Percentiles rank a stretch among this genome's conserved stretches.
Evolutionary conservation across 2,329 filamentous ascomycete genomes (phyloP).

Genomic region (Claviceps monticola): DNA sequence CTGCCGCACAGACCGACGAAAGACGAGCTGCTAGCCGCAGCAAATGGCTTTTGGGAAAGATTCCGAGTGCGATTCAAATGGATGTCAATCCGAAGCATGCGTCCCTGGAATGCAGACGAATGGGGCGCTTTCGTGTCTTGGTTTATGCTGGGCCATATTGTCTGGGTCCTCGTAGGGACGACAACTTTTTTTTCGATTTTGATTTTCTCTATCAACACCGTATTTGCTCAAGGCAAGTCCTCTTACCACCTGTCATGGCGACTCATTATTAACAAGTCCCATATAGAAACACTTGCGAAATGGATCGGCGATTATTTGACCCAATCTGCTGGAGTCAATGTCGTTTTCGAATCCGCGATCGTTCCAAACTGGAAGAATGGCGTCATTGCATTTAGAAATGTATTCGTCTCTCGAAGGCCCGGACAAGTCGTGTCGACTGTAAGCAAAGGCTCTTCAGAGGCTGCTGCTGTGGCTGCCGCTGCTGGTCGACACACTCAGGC

Average conservation of each 20-base stretch:
- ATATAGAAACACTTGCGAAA: constrained; percentile 70
- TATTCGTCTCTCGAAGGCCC: constrained; percentile 84
- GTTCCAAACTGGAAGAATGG: constrained; percentile 92
- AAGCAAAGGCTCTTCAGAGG: constrained; percentile 81
- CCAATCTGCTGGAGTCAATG: constrained; percentile 79
- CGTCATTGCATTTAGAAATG: constrained; percentile 91
- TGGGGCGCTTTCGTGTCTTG: constrained; percentile 90
- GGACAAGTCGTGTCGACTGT: constrained; percentile 72
- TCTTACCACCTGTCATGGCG: background rate
- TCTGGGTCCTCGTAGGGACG: constrained; percentile 93
- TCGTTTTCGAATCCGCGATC: constrained; percentile 95
- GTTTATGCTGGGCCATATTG: constrained; percentile 83
- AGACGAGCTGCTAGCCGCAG: constrained; percentile 81
- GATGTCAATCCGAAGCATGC: constrained; percentile 85
- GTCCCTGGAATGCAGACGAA: constrained; percentile 92
- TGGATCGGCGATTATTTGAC: constrained; percentile 95
- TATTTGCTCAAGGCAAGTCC: constrained; percentile 72
- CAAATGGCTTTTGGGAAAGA: constrained; percentile 84
- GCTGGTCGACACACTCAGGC: constrained; percentile 44
- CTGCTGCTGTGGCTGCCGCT: constrained; percentile 73
- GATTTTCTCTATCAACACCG: constrained; percentile 86
- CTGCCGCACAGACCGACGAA: constrained; percentile 83
- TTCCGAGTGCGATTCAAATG: constrained; percentile 91
- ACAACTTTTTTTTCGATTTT: constrained; percentile 92
- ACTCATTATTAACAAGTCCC: constrained; percentile 8